Evolutionary conservation across 805 yeast species (phyloP).

Genomic region (Yamadazyma philogaea): DNA sequence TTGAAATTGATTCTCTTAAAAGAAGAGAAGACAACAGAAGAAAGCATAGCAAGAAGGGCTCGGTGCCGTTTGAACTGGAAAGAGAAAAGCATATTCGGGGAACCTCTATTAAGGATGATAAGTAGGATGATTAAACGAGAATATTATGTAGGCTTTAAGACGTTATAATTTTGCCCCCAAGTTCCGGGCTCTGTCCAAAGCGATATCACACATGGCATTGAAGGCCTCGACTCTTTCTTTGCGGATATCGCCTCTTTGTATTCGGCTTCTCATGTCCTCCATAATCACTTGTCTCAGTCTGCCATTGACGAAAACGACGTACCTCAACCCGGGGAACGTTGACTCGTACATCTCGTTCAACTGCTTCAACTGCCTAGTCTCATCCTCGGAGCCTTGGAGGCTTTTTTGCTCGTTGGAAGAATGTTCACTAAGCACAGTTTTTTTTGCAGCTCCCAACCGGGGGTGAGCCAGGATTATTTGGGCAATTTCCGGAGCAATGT

Average conservation of each 20-base stretch:
- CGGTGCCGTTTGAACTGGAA: conserved; percentile 61
- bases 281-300: conserved; percentile 64
- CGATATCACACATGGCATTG: conserved; percentile 90
- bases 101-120: conserved; percentile 57
- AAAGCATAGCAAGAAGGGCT: conserved; percentile 65
- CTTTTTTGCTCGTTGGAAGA: conserved; percentile 71
- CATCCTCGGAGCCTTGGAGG: conserved; percentile 48
- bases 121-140: neutral
- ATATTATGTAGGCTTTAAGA: neutral
- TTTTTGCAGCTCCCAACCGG: conserved; percentile 65
- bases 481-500: conserved; percentile 27
- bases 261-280: conserved; percentile 57
- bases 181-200: conserved; percentile 69
- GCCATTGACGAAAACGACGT: conserved; percentile 89
- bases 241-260: conserved; percentile 50
- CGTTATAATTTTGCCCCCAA: conserved; percentile 32
- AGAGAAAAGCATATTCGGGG: conserved; percentile 86
- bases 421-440: conserved; percentile 52
- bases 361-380: conserved; percentile 46
- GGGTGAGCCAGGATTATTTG: conserved; percentile 89
- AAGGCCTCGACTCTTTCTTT: conserved; percentile 66
- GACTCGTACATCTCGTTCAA: conserved; percentile 64
- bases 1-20: conserved; percentile 70
- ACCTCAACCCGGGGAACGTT: conserved; percentile 64
- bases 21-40: conserved; percentile 81